Evolutionary conservation across 768 basidiomycete species (phyloP).

Genomic region (Hericium rajendrae): DNA sequence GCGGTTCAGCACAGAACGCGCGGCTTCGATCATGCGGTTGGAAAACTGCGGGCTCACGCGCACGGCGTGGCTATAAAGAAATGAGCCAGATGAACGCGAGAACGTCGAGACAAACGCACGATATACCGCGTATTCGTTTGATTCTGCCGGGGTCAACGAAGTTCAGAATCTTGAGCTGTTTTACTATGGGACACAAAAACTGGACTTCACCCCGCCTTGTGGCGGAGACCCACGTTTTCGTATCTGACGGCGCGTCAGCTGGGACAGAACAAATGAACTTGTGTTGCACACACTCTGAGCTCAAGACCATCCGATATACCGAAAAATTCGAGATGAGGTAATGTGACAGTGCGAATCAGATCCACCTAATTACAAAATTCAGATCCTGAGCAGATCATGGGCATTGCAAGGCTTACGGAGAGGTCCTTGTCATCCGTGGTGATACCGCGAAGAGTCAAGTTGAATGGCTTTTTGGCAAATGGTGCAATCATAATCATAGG

Average conservation of each 20-base stretch:
- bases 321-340: constrained; percentile 86
- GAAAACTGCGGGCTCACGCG: constrained; percentile 96
- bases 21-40: constrained; percentile 93
- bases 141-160: constrained; percentile 89
- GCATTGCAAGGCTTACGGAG: constrained; percentile 44
- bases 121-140: constrained; percentile 89
- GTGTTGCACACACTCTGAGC: constrained; percentile 47
- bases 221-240: constrained; percentile 92
- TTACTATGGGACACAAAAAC: constrained; percentile 87
- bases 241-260: constrained; percentile 43
- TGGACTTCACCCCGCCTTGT: constrained; percentile 89
- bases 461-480: constrained; percentile 81
- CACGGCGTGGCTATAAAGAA: constrained; percentile 71
- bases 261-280: neutral
- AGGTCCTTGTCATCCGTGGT: constrained; percentile 91
- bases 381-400: neutral
- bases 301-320: constrained; percentile 88
- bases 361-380: constrained; percentile 51
- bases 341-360: constrained; percentile 78
- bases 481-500: constrained; percentile 84
- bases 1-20: constrained; percentile 86
- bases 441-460: constrained; percentile 77
- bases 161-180: constrained; percentile 85
- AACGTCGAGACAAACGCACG: constrained; percentile 44
- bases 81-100: neutral